Evolutionary conservation across 164 flowering plant species (phyloP).

Genomic region (Magnolia changhungtana): DNA sequence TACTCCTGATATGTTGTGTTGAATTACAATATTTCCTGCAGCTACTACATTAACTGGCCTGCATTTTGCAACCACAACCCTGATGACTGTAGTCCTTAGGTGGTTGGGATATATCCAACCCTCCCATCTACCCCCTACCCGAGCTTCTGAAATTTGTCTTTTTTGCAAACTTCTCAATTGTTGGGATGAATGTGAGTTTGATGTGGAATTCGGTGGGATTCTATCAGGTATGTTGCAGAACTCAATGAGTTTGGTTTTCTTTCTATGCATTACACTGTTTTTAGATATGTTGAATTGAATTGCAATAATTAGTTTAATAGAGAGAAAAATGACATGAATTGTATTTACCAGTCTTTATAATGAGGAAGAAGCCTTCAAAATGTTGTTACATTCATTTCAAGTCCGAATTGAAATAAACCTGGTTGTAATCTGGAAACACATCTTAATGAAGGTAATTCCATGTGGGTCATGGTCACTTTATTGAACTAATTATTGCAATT

Average conservation of each 20-base stretch:
- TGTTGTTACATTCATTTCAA: too few species aligned
- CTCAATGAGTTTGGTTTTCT: not conserved
- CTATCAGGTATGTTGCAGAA: conserved; percentile 55
- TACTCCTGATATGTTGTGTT: too few species aligned
- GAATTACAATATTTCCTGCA: conserved; percentile 28
- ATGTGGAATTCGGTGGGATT: conserved; percentile 97
- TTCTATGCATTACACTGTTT: not conserved
- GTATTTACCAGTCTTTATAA: too few species aligned
- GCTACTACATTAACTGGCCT: conserved; percentile 92
- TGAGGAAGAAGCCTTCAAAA: too few species aligned
- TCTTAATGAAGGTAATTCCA: too few species aligned
- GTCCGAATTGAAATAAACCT: too few species aligned
- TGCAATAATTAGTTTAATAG: too few species aligned
- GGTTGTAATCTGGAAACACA: too few species aligned
- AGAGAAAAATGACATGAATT: too few species aligned
- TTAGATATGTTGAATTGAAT: too few species aligned
- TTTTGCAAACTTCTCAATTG: conserved; percentile 85
- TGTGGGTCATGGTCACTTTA: too few species aligned
- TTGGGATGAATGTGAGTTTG: conserved; percentile 90
- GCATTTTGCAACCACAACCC: conserved; percentile 86
- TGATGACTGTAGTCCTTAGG: conserved; percentile 60
- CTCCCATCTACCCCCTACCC: conserved; percentile 60
- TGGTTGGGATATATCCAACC: conserved; percentile 82
- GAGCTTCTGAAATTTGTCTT: conserved; percentile 76
- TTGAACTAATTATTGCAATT: too few species aligned